Base-by-base conservation (phyloP, 441 rosid species). In the Corymbia citriodora region DNA sequence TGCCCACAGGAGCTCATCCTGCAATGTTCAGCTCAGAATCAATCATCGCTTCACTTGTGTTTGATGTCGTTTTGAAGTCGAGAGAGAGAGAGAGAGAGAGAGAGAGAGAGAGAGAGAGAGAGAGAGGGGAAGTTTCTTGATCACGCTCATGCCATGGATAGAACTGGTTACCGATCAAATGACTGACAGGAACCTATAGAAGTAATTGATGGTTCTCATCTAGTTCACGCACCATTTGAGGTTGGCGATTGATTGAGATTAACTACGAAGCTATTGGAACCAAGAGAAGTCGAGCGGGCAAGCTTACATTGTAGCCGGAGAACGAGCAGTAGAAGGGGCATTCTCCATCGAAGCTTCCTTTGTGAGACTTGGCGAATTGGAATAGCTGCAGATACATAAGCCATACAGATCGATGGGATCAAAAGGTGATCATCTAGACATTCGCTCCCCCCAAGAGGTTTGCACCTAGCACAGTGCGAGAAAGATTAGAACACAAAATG, bases 1-100 rank as follows among this genome's bases (percentile, higher is more conserved):
- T 16, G 97, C 98, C 99, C 99, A 98, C 92, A 96, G n/a, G 50
- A 97, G 92, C 94, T 98, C 99, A 90, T 98, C 99, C 99, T 97
- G 92, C 90, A 52, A 40, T 17, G 27, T 52, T 50, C 61, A 87
- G 14, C 10, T 33, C 40, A n/a, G 17, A 31, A 29, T 45, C n/a
- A 25, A 65, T 40, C 6, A 23, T 70, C 36, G 23, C 36, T 36
- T 87, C 10, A 10, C 52, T 87, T 4, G 16, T 7, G 70, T 54
- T 55, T 19, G 7, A 21, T 55, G 13, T 87, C 18, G 52, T 48
- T 61, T 21, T 87, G 10, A 21, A 29, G 57, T 29, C 16, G 29
- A 89, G 27, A 17, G 72, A 87, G 57, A 70, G 74, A 88, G 15
- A 74, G 45, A 40, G 45, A 40, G 45, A 40, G 45, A 36, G 1